phyloP scores from a whole-genome alignment of 169 alveolate genomes.

The Plasmodium coatneyi region DNA sequence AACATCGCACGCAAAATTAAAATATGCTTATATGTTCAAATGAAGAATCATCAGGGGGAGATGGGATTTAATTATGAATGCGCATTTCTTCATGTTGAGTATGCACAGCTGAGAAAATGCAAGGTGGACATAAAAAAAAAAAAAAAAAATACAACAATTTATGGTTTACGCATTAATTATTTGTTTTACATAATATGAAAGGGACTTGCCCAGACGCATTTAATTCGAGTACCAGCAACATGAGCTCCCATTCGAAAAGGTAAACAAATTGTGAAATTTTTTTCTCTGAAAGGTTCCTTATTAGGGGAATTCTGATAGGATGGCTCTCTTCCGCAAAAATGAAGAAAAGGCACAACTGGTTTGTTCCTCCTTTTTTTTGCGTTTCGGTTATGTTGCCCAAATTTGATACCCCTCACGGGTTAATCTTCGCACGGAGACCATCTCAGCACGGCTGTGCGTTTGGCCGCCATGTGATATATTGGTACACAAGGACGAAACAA shows the following conservation, averaged over 20 bases:
- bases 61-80: background rate
- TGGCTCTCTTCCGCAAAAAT: background rate
- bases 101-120: background rate
- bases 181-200: too few relatives aligned
- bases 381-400: background rate
- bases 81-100: background rate
- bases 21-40: background rate
- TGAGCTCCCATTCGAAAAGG: background rate
- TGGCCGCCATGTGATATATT: background rate
- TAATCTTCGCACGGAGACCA: background rate
- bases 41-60: background rate
- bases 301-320: background rate
- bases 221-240: background rate
- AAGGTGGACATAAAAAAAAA: background rate
- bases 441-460: background rate
- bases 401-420: background rate
- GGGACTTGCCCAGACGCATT: background rate
- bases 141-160: background rate
- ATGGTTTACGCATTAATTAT: background rate
- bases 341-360: background rate
- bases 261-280: background rate
- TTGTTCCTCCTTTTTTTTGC: background rate
- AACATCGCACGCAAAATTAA: background rate
- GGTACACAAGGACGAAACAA: background rate
- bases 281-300: background rate